Evolutionary conservation across 257 asterid species (phyloP), one percentile per base, ranked within the genome.

Genomic region (Scutellaria minor): DNA sequence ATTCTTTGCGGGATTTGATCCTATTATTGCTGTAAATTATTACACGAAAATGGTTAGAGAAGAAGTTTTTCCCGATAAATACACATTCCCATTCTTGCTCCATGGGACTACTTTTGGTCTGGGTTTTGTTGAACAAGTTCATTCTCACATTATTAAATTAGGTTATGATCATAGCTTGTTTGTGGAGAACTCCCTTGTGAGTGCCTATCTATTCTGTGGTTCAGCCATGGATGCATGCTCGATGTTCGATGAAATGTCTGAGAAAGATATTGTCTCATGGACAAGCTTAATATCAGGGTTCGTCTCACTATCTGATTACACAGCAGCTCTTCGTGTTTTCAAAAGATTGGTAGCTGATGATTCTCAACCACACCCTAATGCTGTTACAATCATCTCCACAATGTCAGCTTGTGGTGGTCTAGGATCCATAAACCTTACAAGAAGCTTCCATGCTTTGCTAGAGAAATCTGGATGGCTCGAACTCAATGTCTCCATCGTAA

Each of bases 221-320:
- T 74, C 78, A 2, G 39, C 51, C 2, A 4, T 15, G 22, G 80
- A 74, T 61, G 89, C 86, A 46, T 41, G 79, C 67, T 31, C 12
- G 20, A 41, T 84, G 85, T 84, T 86, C 70, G 85, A 80, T 52
- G 86, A 80, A 84, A 80, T 84, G 87, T n/a, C 76, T 47, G 87
- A 71, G 15, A 86, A 18, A 76, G 92, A 86, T 76, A 40, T 84
- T 6, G 85, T 86, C 20, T 70, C 89, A 0, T 82, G 91, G 91
- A 84, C 87, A 11, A 83, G 84, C 75, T 54, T 84, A 20, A 80
- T 86, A 45, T 84, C 91, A n/a, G 89, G 91, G 70, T 82, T 82
- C 7, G 68, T 78, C 77, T 66, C 80, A 2, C 89, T 47, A 65
- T 75, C 78, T 70, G 44, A 65, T 45, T 53, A 68, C 54, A 2